A percentile compares a stretch with the other conserved stretches of the same genome.
These are phyloP conservation scores for Eucalyptus grandis DNA, from an alignment of 345 rosid genomes.

Conservation along the genomic window DNA sequence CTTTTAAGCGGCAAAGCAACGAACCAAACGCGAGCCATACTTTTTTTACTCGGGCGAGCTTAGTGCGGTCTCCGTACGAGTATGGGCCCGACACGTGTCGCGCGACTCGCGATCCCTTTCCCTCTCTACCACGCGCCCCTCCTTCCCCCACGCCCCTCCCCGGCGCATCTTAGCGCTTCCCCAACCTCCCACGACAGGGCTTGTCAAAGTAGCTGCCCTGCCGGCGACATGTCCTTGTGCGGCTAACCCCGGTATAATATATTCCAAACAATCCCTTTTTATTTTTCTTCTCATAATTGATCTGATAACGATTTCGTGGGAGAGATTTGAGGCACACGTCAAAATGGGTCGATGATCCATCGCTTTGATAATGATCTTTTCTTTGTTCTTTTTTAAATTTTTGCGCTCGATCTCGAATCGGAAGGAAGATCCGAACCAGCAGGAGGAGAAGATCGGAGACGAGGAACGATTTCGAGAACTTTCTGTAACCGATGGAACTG, in stretches of 20 bases:
- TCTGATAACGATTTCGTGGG: background rate
- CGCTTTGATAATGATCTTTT: background rate
- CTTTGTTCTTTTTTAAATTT: background rate
- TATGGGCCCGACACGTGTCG: background rate
- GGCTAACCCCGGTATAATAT: background rate
- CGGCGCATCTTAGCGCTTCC: background rate
- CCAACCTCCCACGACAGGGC: background rate
- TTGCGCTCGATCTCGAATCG: background rate
- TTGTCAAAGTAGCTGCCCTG: conserved; percentile 1
- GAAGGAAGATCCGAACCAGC: background rate
- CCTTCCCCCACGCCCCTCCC: background rate
- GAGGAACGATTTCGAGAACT: background rate
- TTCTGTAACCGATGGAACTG: background rate
- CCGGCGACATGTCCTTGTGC: conserved; percentile 39
- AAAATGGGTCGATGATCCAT: background rate
- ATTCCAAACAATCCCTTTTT: background rate
- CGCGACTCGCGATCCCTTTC: background rate
- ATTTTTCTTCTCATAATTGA: background rate
- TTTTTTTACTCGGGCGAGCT: background rate
- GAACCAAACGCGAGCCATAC: background rate
- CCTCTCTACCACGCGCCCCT: background rate
- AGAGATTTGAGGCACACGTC: background rate
- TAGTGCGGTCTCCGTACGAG: background rate
- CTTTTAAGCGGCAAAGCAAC: background rate
- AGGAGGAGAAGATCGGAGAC: background rate